Evolutionary conservation across 2,329 filamentous ascomycete species (phyloP).

Genomic region (Apiospora kogelbergensis): DNA sequence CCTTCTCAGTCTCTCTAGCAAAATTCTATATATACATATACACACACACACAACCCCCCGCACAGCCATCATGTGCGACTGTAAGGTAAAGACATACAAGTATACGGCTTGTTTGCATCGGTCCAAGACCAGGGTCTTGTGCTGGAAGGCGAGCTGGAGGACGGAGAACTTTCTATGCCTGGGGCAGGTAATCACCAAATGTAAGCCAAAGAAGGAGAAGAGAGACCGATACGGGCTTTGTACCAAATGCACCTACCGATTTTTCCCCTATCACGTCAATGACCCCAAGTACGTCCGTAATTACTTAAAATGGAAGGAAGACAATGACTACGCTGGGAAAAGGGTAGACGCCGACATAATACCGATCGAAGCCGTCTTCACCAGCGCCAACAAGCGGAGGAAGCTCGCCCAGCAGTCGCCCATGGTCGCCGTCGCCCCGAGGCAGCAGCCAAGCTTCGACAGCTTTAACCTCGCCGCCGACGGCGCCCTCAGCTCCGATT

Average conservation of each 20-base stretch:
- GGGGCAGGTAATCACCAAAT: not conserved
- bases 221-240: constrained; percentile 11
- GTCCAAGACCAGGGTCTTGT: not conserved
- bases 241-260: not conserved
- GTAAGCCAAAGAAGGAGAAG: not conserved
- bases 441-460: not conserved
- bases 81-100: not conserved
- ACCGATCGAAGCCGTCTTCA: constrained; percentile 18
- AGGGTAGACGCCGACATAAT: constrained; percentile 21
- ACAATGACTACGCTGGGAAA: constrained; percentile 15
- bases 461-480: constrained; percentile 12
- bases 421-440: not conserved
- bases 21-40: not conserved
- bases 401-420: constrained; percentile 9
- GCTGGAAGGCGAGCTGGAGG: constrained; percentile 6
- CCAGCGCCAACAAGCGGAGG: constrained; percentile 3
- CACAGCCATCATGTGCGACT: not conserved
- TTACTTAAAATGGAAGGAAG: constrained; percentile 26
- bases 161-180: constrained; percentile 1
- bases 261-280: constrained; percentile 3
- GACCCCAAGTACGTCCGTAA: constrained; percentile 19
- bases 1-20: too few relatives aligned
- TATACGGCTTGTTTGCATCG: constrained; percentile 12
- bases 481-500: constrained; percentile 1
- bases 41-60: not conserved